Percentiles rank a stretch among this genome's conserved stretches.
These are phyloP conservation scores for Millerozyma acaciae DNA, from an alignment of 805 yeast genomes.

Conservation along the genomic window DNA sequence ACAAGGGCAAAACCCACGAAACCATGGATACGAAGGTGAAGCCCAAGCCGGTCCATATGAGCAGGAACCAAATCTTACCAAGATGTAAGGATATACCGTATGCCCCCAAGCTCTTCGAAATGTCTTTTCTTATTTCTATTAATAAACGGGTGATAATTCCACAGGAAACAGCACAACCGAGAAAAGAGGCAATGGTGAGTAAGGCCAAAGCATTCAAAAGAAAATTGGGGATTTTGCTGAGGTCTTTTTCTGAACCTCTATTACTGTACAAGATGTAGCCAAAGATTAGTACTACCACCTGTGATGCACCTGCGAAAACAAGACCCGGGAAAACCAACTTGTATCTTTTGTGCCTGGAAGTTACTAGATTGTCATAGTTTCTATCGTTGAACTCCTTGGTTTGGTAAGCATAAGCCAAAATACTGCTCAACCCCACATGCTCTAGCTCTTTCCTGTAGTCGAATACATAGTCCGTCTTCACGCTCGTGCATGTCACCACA, in stretches of 20 bases:
- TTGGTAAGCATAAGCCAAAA: slow-evolving; percentile 47
- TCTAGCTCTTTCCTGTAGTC: slow-evolving; percentile 43
- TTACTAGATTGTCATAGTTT: slow-evolving; percentile 8
- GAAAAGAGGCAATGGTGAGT: slow-evolving; percentile 31
- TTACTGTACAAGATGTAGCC: slow-evolving; percentile 35
- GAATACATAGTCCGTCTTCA: slow-evolving; percentile 26
- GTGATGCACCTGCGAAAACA: slow-evolving; percentile 23
- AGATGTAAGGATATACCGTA: slow-evolving; percentile 45
- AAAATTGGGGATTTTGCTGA: slow-evolving; percentile 25
- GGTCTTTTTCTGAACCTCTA: slow-evolving; percentile 31
- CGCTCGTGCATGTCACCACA: slow-evolving; percentile 20
- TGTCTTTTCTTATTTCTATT: slow-evolving; percentile 19
- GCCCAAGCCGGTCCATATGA: slow-evolving; percentile 36
- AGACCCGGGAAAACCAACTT: slow-evolving; percentile 26
- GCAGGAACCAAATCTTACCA: slow-evolving; percentile 40
- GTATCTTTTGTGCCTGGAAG: slow-evolving; percentile 12
- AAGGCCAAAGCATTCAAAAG: slow-evolving; percentile 35
- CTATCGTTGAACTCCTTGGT: slow-evolving; percentile 10
- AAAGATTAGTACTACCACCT: slow-evolving; percentile 23
- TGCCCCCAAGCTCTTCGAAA: slow-evolving; percentile 29
- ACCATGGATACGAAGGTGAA: slow-evolving; percentile 22
- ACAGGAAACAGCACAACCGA: slow-evolving; percentile 28
- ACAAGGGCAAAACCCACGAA: slow-evolving; percentile 32
- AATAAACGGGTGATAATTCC: slow-evolving; percentile 26
- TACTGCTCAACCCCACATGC: slow-evolving; percentile 37